These are phyloP conservation scores for Pseudonitzschia pungens DNA, from an alignment of 108 stramenopile species.

Conservation along the genomic window DNA sequence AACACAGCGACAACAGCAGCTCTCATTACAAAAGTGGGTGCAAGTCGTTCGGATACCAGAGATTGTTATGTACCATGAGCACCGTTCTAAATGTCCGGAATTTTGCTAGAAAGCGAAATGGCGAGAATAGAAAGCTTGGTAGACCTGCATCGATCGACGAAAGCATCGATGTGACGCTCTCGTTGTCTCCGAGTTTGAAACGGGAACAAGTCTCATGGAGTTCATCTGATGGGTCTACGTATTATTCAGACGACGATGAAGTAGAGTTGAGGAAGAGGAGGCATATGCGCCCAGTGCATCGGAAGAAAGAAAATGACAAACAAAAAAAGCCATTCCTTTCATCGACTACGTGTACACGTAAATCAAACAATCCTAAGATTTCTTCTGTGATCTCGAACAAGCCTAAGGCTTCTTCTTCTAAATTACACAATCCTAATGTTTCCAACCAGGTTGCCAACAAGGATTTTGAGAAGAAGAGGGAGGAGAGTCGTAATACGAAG, in stretches of 20 bases:
- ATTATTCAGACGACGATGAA: conserved; percentile 13
- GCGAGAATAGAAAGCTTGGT: background rate
- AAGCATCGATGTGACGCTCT: conserved; percentile 2
- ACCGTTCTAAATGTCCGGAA: background rate
- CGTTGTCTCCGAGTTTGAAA: conserved; percentile 1
- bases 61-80: background rate
- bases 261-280: background rate
- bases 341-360: no score
- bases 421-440: background rate
- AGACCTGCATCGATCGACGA: background rate
- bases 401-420: no score
- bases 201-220: conserved; percentile 17
- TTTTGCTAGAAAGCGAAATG: background rate
- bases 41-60: background rate
- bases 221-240: conserved; percentile 17
- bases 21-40: background rate
- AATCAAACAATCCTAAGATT: background rate
- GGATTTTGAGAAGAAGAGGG: background rate
- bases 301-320: background rate
- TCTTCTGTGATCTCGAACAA: background rate
- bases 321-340: background rate
- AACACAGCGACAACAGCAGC: no score
- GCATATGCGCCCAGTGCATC: background rate
- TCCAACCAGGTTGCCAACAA: background rate
- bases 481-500: background rate